Evolutionary conservation across 148 eudicot genomes (phyloP).

Genomic region (Chenopodium berlandieri): DNA sequence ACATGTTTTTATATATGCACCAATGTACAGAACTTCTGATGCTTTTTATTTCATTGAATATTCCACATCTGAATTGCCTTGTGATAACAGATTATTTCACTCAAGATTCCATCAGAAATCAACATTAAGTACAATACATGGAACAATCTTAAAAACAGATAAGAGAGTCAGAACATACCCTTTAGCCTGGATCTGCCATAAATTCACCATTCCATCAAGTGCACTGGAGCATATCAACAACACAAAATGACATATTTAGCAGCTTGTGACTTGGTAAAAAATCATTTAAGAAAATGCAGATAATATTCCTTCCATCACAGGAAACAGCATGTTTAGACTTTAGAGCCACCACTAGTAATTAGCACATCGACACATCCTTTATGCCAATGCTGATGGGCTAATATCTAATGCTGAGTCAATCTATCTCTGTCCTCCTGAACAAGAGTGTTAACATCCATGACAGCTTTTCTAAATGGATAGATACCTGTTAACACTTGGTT

Average conservation of each 20-base stretch:
- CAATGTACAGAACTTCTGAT: not conserved
- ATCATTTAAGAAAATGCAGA: not conserved
- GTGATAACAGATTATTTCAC: not conserved
- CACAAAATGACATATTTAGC: slow-evolving; percentile 3
- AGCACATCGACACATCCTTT: not conserved
- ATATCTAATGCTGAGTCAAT: not conserved
- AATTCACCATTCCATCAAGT: slow-evolving; percentile 83
- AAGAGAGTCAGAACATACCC: slow-evolving; percentile 42
- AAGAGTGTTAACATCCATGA: not conserved
- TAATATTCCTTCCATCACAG: not conserved
- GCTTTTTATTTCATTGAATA: not conserved
- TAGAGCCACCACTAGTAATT: not conserved
- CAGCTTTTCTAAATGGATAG: not conserved
- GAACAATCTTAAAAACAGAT: not conserved
- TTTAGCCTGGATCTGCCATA: slow-evolving; percentile 84
- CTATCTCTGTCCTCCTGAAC: not conserved
- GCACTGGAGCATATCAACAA: slow-evolving; percentile 51
- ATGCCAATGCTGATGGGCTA: not conserved
- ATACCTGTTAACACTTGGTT: not conserved
- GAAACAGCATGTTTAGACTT: not conserved
- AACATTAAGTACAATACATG: not conserved
- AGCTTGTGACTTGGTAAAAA: not conserved
- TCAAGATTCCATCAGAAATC: not conserved
- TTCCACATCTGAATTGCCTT: not conserved
- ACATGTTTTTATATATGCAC: not conserved